Base-by-base conservation (phyloP, 352 stramenopile genomes). In the Phytophthora kernoviae region DNA sequence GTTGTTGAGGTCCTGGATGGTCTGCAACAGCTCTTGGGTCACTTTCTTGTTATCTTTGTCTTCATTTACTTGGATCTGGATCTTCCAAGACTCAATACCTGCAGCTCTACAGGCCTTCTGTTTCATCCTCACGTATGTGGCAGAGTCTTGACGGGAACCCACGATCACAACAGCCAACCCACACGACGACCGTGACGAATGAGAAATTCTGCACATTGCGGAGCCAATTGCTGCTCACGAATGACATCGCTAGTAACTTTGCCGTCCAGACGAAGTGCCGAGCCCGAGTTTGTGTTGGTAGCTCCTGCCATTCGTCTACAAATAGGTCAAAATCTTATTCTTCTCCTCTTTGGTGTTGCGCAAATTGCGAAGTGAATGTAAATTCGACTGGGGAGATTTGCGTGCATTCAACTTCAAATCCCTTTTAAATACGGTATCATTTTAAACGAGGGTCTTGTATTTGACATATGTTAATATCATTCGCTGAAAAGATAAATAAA, bases 91-190 rank as follows among this genome's bases (percentile, higher is more conserved):
- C 22, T 63, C 27, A 61, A 99, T 98, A 42, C 97, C 96, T 17
- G 96, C 88, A 60, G 98, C 91, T 0, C 79, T 82, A 66, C 96
- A 99, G 24, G 97, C 96, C 57, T 97, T 98, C 71, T 99, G 96
- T 81, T 99, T 99, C 92, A 99, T 99, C 32, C 96, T 91, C 39
- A 99, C 97, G 72, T 99, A 99, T 40, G 96, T 98, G 36, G 83
- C 85, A 49, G 96, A 99, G 79, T 99, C 98, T 45, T 87, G 93
- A 36, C 96, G 81, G 32, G 84, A 73, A 47, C 97, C 97, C 11
- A 99, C 96, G 45, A 99, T 84, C 30, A 99, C 93, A 6, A 99
- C 96, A 12, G 97, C 98, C n/a, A 99, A 79, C 0, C 97, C 97
- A 90, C 75, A 5, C 96, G 90, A 12, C 77, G 85, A 11, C 78